phyloP scores from a whole-genome alignment of 345 rosid genomes.

The Hirschfeldia incana region DNA sequence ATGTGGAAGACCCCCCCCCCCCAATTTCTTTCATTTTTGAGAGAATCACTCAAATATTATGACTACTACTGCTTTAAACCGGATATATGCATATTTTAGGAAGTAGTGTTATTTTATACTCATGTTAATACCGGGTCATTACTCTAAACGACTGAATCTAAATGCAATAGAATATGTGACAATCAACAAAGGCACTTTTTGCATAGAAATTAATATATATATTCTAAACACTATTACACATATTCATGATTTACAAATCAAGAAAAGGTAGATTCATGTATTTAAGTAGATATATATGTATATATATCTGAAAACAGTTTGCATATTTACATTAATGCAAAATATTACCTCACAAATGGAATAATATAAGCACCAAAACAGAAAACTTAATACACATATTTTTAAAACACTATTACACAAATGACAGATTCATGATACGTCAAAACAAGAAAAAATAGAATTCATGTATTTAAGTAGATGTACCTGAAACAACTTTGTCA shows the following conservation, averaged over 20 bases:
- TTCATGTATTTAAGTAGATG: slow-evolving; percentile 7
- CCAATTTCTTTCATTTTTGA: too few relatives aligned
- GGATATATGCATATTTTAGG: not conserved
- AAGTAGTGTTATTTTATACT: not conserved
- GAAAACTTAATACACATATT: not conserved
- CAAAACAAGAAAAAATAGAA: not conserved
- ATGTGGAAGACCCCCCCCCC: too few relatives aligned
- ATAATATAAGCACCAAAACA: not conserved
- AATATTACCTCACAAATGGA: not conserved
- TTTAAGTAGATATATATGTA: not conserved
- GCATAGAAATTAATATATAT: not conserved
- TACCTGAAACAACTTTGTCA: not conserved
- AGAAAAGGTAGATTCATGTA: not conserved
- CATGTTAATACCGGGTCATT: not conserved
- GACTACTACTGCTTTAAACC: not conserved
- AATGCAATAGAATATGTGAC: not conserved
- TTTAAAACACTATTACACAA: not conserved
- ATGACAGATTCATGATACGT: not conserved
- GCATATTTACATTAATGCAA: not conserved
- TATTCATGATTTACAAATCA: not conserved
- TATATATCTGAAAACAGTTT: not conserved
- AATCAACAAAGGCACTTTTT: not conserved
- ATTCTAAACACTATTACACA: not conserved
- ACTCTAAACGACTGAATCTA: not conserved
- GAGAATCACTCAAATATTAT: too few relatives aligned